A percentile compares a stretch with the other conserved stretches of the same genome.
Conservation (phyloP, 129 eudicot genomes). For the Ambrosia trifida region DNA sequence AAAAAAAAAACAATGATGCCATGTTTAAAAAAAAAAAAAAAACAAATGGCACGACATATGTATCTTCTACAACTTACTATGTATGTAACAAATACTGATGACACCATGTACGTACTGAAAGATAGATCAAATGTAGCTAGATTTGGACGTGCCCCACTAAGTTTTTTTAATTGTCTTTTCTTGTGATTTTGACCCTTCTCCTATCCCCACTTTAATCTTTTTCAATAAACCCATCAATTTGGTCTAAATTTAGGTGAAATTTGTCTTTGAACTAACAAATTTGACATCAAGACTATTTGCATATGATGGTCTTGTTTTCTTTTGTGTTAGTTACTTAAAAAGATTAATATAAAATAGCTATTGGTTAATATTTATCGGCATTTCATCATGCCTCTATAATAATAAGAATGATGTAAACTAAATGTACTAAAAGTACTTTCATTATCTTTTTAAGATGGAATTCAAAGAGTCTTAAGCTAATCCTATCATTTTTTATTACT, state of each 20-base stretch:
- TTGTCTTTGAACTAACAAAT: conserved; percentile 19
- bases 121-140: conserved; percentile 23
- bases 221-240: conserved; percentile 26
- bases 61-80: no score
- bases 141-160: conserved; percentile 24
- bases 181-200: conserved; percentile 36
- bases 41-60: no score
- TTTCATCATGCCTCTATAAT: no score
- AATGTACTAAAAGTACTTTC: no score
- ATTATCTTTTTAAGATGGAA: no score
- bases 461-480: no score
- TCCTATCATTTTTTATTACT: no score
- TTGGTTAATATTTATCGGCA: neutral
- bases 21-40: no score
- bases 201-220: conserved; percentile 33
- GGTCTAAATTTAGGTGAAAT: conserved; percentile 20
- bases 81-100: no score
- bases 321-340: neutral
- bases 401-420: no score
- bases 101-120: conserved; percentile 5
- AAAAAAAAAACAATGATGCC: neutral
- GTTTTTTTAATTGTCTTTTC: conserved; percentile 2
- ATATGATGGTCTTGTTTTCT: conserved; percentile 2
- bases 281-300: conserved; percentile 13
- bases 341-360: neutral